Evolutionary conservation across 345 rosid species (phyloP).

Genomic region (Trapa incisa): DNA sequence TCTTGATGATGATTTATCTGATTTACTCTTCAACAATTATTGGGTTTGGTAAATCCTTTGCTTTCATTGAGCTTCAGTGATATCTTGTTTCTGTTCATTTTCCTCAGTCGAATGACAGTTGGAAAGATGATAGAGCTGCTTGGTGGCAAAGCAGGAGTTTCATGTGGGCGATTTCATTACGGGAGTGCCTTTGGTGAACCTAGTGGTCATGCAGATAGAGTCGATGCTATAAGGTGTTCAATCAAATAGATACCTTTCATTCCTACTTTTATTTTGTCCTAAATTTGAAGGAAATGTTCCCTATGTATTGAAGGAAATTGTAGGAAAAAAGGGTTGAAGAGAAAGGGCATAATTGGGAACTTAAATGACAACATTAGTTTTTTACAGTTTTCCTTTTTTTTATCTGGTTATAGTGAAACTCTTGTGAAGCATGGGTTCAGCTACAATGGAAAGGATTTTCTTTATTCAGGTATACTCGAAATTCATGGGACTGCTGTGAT

Average conservation of each 20-base stretch:
- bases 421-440: constrained; percentile 67
- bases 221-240: constrained; percentile 64
- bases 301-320: no score
- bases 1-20: not conserved
- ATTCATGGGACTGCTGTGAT: not conserved
- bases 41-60: not conserved
- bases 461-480: constrained; percentile 59
- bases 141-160: constrained; percentile 90
- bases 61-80: not conserved
- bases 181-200: constrained; percentile 98
- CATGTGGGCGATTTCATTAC: constrained; percentile 72
- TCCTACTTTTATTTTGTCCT: constrained; percentile 1
- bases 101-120: constrained; percentile 86
- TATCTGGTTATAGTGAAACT: constrained; percentile 41
- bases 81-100: constrained; percentile 9
- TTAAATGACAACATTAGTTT: not conserved
- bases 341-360: not conserved
- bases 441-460: constrained; percentile 83
- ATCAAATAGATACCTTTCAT: not conserved
- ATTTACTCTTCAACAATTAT: not conserved
- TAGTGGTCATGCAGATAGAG: constrained; percentile 88
- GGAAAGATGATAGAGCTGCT: constrained; percentile 99
- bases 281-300: not conserved
- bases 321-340: not conserved
- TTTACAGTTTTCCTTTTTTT: not conserved